Evolutionary conservation across 1,284 basidiomycete species (phyloP), one percentile per base, ranked within the genome.

Genomic region (Coniferiporia sulphurascens): DNA sequence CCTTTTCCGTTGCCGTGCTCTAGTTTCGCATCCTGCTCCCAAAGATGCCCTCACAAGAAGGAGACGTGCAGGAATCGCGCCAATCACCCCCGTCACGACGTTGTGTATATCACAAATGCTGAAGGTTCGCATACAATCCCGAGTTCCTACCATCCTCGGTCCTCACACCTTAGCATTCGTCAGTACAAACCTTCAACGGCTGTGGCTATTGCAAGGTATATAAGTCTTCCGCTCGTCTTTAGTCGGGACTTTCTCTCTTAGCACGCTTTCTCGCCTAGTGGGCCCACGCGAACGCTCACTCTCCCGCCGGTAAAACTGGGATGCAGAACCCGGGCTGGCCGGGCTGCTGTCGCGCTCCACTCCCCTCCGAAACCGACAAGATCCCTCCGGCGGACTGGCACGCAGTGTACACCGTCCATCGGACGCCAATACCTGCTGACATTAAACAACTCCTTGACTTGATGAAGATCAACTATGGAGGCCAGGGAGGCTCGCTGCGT

Each of bases 151-250:
- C 32, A 15, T 44, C 17, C 51, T 52, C 34, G 27, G 34, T 36
- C 48, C 19, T 32, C 35, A 38, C 17, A 27, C 19, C 17, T 19
- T 46, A 49, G 41, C 53, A 46, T 10, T n/a, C 21, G 35, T 22
- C 71, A 91, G 88, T 91, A 63, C 83, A 85, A 69, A 82, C 81
- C 38, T 91, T 91, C 76, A 91, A 87, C 66, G 89, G 89, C 45
- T 92, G 89, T 71, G 89, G 89, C 17, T 91, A 82, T 72, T 91
- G 89, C 85, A 91, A 90, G 83, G 89, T 89, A 59, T 41, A 72
- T 69, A n/a, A n/a, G 15, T 62, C 52, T 57, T 65, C 58, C 21
- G 34, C 44, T 41, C 15, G 7, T 41, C 38, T 27, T 27, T 27
- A 27, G 27, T 27, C 27, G 5, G 15, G 15, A 15, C 38, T 58